A percentile compares a stretch with the other conserved stretches of the same genome.
These are phyloP conservation scores for Haplographium delicatum DNA, from an alignment of 495 filamentous ascomycete genomes.

Conservation along the genomic window DNA sequence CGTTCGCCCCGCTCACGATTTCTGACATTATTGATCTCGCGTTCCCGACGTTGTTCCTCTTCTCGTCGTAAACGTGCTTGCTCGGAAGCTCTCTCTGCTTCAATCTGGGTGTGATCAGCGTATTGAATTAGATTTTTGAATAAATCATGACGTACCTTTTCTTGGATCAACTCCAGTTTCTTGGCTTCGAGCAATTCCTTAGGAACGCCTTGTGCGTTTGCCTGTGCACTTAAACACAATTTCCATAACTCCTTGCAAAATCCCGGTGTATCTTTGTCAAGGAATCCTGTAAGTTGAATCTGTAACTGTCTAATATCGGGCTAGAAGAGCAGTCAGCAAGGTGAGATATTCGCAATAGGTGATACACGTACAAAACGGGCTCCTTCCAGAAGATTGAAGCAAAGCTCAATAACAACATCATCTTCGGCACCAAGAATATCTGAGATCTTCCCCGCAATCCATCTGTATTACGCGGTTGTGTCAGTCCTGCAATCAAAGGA, in stretches of 20 bases:
- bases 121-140: no score
- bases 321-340: constrained; percentile 39
- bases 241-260: constrained; percentile 97
- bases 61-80: constrained; percentile 59
- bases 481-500: constrained; percentile 5
- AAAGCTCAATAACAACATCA: constrained; percentile 89
- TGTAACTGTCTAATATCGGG: constrained; percentile 94
- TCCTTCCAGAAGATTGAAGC: constrained; percentile 83
- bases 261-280: constrained; percentile 83
- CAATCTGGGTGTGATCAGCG: constrained; percentile 49
- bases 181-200: constrained; percentile 94
- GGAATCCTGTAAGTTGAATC: constrained; percentile 87
- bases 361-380: constrained; percentile 62
- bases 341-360: background rate
- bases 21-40: no score
- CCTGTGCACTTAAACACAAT: constrained; percentile 83
- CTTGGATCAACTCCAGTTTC: constrained; percentile 87
- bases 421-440: constrained; percentile 87
- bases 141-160: constrained; percentile 87
- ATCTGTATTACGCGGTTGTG: constrained; percentile 54
- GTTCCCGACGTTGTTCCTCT: constrained; percentile 59
- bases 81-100: constrained; percentile 78
- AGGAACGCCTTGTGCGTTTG: constrained; percentile 82
- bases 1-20: constrained; percentile 55
- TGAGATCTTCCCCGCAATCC: constrained; percentile 84